Evolutionary conservation across 139 green algal species (phyloP), one percentile per base, ranked within the genome.

Genomic region (Desmodesmus armatus): DNA sequence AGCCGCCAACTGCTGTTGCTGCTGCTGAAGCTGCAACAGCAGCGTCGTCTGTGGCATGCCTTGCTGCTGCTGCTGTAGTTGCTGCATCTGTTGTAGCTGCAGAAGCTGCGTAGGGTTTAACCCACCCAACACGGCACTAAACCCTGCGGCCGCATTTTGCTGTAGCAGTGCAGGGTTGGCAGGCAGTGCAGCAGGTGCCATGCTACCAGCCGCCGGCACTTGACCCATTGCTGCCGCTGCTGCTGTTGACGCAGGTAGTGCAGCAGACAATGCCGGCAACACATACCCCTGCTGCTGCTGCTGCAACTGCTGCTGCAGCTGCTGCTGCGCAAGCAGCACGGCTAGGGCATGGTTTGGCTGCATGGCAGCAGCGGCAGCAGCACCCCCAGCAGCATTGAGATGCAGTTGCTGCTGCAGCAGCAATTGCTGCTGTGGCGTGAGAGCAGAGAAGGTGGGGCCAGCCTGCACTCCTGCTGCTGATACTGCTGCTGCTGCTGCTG

Each of bases 221-320:
- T 19, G 37, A 58, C 37, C 62, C 62, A 29, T 31, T 33, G 31
- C 67, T 55, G 19, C 70, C 55, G 70, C 37, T 78, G 70, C 70
- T 60, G 70, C 70, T 53, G 33, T 5, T 77, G 17, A 9, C 21
- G 69, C 39, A 53, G 69, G n/a, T 17, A 37, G 9, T 31, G 11
- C 62, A 72, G 29, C 62, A 72, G 47, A 55, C 62, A 72, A 31
- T 31, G 62, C 62, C 62, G n/a, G 17, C 15, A 35, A 72, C 47
- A 55, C 13, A 31, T 72, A 9, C 15, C 62, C 62, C 69, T 77
- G 69, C 39, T 71, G 55, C 37, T 72, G 58, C 55, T 55, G 40
- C 39, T 62, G 62, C 43, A 65, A 13, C 78, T 82, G 75, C 58
- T 76, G 78, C 43, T 84, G 78, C n/a, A 74, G 43, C 41, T 82